Conservation (phyloP, 2,329 filamentous ascomycete genomes). For the Fusarium irregulare region DNA sequence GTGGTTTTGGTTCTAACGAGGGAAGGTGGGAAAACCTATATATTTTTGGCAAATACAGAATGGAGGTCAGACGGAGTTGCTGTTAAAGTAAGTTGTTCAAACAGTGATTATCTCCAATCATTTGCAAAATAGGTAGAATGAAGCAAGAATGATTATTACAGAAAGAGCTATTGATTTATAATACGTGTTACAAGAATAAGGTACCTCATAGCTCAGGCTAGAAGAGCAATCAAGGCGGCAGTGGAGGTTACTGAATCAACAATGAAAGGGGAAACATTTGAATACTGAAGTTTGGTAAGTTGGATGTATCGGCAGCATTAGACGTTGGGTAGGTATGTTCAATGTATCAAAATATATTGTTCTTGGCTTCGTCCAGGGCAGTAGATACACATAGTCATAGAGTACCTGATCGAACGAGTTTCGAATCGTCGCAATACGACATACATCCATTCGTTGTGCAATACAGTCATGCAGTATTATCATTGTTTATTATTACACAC, state of each 20-base stretch:
- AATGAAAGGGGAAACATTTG: not conserved
- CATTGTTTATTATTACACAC: constrained; percentile 19
- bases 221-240: not conserved
- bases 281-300: not conserved
- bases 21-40: not conserved
- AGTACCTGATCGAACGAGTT: not conserved
- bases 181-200: not conserved
- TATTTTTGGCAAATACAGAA: constrained; percentile 15
- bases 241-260: not conserved
- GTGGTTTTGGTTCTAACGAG: not conserved
- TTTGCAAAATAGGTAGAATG: not conserved
- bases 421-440: not conserved
- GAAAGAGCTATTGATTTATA: not conserved
- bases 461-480: constrained; percentile 3
- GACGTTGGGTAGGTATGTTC: constrained; percentile 1
- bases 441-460: constrained; percentile 3
- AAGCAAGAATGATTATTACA: not conserved
- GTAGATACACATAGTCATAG: not conserved
- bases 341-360: not conserved
- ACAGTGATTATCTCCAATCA: constrained; percentile 50
- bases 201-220: not conserved
- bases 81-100: constrained; percentile 41
- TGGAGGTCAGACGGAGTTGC: constrained; percentile 30
- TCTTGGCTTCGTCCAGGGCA: not conserved
- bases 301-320: constrained; percentile 13